Conservation (phyloP, 331 rosid genomes). For the Acacia pycnantha region DNA sequence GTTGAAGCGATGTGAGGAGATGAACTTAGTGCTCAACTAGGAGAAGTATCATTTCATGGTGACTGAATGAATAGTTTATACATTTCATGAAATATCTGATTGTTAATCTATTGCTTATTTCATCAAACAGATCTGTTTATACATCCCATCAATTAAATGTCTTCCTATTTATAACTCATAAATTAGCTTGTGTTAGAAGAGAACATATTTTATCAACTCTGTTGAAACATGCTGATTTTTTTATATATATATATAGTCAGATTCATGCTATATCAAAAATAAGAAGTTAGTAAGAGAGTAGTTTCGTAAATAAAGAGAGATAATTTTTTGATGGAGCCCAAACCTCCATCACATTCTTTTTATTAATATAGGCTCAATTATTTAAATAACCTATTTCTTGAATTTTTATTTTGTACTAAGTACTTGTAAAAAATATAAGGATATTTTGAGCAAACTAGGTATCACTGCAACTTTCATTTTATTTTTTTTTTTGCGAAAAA, state of each 20-base stretch:
- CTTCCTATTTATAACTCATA: neutral
- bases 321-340: neutral
- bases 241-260: too few relatives aligned
- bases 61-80: too few relatives aligned
- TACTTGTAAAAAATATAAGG: neutral
- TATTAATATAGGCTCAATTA: neutral
- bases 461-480: neutral
- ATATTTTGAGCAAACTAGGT: neutral
- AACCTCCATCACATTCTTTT: neutral
- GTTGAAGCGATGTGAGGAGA: too few relatives aligned
- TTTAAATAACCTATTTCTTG: neutral
- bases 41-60: too few relatives aligned
- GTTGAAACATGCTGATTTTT: neutral
- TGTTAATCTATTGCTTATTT: conserved; percentile 54
- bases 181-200: neutral
- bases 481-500: neutral
- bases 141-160: conserved; percentile 6
- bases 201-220: neutral
- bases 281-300: neutral
- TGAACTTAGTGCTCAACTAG: too few relatives aligned
- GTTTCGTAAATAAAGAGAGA: neutral
- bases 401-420: neutral
- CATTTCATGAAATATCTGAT: conserved; percentile 49
- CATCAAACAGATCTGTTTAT: conserved; percentile 53
- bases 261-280: too few relatives aligned